Percentiles rank a stretch among this genome's conserved stretches.
phyloP scores from a whole-genome alignment of 768 basidiomycete genomes.

The Tricholomella constricta region DNA sequence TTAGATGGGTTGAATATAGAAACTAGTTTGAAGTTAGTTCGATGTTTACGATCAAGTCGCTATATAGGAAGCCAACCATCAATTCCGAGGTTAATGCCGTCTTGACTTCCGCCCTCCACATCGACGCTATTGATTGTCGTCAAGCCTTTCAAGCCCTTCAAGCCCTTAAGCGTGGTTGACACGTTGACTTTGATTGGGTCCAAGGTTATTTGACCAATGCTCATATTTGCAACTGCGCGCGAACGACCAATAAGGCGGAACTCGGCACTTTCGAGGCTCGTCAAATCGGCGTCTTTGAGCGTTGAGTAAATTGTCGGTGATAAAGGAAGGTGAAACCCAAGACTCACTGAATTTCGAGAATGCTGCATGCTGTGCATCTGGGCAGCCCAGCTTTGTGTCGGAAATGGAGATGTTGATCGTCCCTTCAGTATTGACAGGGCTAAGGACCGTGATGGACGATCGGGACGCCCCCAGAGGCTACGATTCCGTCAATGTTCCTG shows the following conservation, averaged over 20 bases:
- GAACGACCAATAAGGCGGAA: conserved; percentile 65
- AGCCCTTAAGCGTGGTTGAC: conserved; percentile 56
- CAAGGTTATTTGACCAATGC: conserved; percentile 67
- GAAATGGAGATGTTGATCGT: conserved; percentile 64
- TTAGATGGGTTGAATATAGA: conserved; percentile 70
- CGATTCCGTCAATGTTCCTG: background rate
- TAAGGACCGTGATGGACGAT: conserved; percentile 56
- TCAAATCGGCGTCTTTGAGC: conserved; percentile 54
- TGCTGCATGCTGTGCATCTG: conserved; percentile 45
- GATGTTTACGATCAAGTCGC: background rate
- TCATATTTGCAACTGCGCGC: conserved; percentile 58
- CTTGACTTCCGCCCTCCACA: conserved; percentile 61
- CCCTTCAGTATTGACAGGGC: conserved; percentile 58
- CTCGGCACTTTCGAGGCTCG: conserved; percentile 43
- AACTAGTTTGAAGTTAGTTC: conserved; percentile 34
- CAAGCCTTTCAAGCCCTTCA: conserved; percentile 59
- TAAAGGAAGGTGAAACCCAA: conserved; percentile 19
- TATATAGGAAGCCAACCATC: conserved; percentile 39
- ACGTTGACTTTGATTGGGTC: conserved; percentile 75
- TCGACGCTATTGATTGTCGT: conserved; percentile 62
- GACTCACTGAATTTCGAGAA: conserved; percentile 64
- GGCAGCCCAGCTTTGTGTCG: conserved; percentile 51
- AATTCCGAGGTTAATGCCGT: conserved; percentile 61
- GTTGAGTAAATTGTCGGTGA: conserved; percentile 7
- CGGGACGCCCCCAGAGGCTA: conserved; percentile 65